These are phyloP conservation scores for Citrullus amarus DNA, from an alignment of 306 rosid genomes.

Conservation along the genomic window DNA sequence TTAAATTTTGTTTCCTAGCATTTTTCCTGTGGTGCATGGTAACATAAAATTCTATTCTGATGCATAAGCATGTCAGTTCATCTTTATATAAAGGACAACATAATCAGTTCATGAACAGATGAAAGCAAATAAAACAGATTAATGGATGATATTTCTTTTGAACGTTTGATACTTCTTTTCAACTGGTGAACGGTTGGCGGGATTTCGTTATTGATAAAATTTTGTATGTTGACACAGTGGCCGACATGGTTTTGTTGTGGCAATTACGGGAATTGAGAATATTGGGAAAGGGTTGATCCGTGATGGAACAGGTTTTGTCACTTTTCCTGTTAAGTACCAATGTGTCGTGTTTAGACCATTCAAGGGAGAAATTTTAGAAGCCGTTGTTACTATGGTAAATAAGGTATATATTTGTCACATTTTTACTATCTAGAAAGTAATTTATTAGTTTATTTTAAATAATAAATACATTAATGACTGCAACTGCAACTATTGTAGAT, in stretches of 20 bases:
- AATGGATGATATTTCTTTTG: not conserved
- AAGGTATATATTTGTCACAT: slow-evolving; percentile 35
- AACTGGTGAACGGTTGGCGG: not conserved
- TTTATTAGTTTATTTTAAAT: not conserved
- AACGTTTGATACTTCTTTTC: not conserved
- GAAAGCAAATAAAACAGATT: not conserved
- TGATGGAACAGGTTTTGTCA: slow-evolving; percentile 88
- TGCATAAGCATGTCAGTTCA: not conserved
- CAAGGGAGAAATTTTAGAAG: slow-evolving; percentile 92
- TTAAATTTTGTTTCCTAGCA: not conserved
- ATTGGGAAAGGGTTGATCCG: slow-evolving; percentile 82
- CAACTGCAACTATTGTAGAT: slow-evolving; percentile 36
- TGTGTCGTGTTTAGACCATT: slow-evolving; percentile 96
- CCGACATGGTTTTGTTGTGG: slow-evolving; percentile 93
- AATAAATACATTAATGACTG: not conserved
- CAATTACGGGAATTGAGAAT: slow-evolving; percentile 83
- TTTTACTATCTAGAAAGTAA: not conserved
- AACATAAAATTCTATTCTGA: not conserved
- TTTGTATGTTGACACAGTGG: slow-evolving; percentile 37
- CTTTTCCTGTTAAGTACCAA: slow-evolving; percentile 92
- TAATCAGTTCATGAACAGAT: not conserved
- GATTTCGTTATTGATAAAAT: not conserved
- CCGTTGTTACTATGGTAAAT: slow-evolving; percentile 94
- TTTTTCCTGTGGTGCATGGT: not conserved
- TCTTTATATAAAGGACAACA: not conserved